Evolutionary conservation across 129 eudicot species (phyloP).

Genomic region (Smallanthus sonchifolius): DNA sequence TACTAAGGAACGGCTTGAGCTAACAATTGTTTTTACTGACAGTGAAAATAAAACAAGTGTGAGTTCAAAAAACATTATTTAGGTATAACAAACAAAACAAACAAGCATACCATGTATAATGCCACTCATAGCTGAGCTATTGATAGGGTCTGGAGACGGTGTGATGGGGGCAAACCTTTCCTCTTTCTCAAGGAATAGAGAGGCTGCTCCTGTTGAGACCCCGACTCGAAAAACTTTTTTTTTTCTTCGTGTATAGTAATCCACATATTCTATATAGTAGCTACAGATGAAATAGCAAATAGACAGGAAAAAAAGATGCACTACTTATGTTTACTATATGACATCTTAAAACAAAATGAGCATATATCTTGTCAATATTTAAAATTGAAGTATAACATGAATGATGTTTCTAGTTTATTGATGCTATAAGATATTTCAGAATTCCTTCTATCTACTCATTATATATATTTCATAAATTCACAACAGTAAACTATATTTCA

Average conservation of each 20-base stretch:
- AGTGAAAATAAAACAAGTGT: not conserved
- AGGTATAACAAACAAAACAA: too few relatives aligned
- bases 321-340: not conserved
- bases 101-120: too few relatives aligned
- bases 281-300: too few relatives aligned
- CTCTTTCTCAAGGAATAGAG: too few relatives aligned
- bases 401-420: not conserved
- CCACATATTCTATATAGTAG: too few relatives aligned
- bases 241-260: too few relatives aligned
- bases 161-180: too few relatives aligned
- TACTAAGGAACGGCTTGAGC: not conserved
- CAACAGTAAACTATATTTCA: not conserved
- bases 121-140: too few relatives aligned
- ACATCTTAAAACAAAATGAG: not conserved
- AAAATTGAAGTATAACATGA: not conserved
- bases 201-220: too few relatives aligned
- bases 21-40: not conserved
- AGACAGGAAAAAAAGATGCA: too few relatives aligned
- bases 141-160: too few relatives aligned
- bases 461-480: not conserved
- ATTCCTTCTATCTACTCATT: not conserved
- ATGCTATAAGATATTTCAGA: not conserved
- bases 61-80: not conserved
- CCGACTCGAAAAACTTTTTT: too few relatives aligned
- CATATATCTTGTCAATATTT: not conserved